phyloP scores from a whole-genome alignment of 176 grass and related monocot genomes.

The Avena atlantica region DNA sequence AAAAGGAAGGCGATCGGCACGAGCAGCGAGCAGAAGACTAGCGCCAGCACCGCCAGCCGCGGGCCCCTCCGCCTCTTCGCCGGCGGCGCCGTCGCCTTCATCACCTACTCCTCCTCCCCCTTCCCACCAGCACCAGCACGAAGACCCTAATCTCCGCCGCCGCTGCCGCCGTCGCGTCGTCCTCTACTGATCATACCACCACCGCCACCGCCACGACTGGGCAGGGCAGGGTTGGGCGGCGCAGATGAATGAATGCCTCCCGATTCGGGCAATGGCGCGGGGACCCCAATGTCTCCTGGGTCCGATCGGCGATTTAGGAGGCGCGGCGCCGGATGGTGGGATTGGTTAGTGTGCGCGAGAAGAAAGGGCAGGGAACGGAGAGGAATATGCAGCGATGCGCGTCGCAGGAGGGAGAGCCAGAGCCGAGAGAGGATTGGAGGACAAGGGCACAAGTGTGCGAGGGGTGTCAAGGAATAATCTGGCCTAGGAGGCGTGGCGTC shows the following conservation, averaged over 20 bases:
- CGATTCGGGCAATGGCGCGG: conserved; percentile 43
- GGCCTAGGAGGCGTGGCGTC: too few species aligned
- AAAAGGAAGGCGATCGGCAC: conserved; percentile 94
- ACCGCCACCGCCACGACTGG: conserved; percentile 40
- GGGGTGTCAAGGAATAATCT: conserved; percentile 40
- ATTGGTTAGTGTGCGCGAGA: conserved; percentile 70
- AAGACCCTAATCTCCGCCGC: conserved; percentile 26
- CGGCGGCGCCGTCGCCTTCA: conserved; percentile 84
- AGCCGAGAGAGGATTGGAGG: conserved; percentile 17
- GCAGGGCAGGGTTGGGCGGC: conserved; percentile 30
- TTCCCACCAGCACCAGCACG: background rate
- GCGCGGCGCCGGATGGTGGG: conserved; percentile 50
- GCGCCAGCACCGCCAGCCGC: conserved; percentile 84
- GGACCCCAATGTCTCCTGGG: conserved; percentile 19
- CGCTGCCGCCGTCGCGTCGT: conserved; percentile 1
- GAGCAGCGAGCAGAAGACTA: conserved; percentile 95
- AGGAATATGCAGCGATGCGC: conserved; percentile 19
- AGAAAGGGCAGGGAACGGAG: conserved; percentile 52
- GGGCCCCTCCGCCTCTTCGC: conserved; percentile 86
- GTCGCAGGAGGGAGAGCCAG: conserved; percentile 19
- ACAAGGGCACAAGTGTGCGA: background rate
- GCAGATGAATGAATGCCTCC: conserved; percentile 51
- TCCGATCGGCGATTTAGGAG: conserved; percentile 51
- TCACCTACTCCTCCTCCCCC: conserved; percentile 47
- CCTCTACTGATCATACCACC: conserved; percentile 56